Conservation (phyloP, 345 rosid species). For the Pistacia atlantica region DNA sequence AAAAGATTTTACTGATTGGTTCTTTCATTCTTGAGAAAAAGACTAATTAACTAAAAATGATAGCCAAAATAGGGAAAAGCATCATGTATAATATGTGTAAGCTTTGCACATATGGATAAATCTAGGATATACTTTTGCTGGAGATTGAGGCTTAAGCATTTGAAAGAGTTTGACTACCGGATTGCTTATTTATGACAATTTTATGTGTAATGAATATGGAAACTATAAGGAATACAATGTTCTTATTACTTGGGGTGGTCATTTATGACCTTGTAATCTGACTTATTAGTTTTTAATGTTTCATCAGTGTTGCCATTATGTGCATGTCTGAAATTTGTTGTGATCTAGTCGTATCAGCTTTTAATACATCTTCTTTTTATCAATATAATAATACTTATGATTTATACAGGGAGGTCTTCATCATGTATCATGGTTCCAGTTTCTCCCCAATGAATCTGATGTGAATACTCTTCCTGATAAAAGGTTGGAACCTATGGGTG, state of each 20-base stretch:
- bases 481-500: conserved; percentile 49
- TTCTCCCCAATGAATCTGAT: conserved; percentile 85
- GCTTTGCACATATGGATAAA: background rate
- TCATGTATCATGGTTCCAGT: conserved; percentile 95
- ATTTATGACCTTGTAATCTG: background rate
- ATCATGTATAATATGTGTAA: background rate
- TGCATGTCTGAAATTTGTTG: background rate
- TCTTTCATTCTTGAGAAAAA: background rate
- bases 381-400: conserved; percentile 9
- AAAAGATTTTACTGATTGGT: background rate
- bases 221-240: background rate
- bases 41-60: background rate
- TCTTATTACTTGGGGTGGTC: background rate
- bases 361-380: background rate
- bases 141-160: background rate
- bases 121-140: background rate
- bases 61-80: background rate
- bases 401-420: conserved; percentile 78
- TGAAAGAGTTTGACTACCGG: background rate
- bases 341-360: conserved; percentile 7
- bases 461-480: conserved; percentile 63
- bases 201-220: background rate
- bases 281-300: background rate
- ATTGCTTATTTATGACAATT: background rate
- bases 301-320: background rate